These are phyloP conservation scores for Apiospora sp. DNA, from an alignment of 2,329 filamentous ascomycete genomes.

Conservation along the genomic window DNA sequence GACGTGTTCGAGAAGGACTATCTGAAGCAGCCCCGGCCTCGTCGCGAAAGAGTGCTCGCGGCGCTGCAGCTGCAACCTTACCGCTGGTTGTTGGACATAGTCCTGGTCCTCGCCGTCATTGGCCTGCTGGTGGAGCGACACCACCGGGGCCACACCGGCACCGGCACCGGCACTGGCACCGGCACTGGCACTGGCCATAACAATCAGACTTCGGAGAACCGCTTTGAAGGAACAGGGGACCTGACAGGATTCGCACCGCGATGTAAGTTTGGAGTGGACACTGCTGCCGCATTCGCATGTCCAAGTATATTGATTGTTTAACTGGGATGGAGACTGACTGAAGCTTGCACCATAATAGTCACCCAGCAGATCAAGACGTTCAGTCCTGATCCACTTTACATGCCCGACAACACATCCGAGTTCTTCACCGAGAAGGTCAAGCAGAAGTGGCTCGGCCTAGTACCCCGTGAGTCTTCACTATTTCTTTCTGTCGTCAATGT, in stretches of 20 bases:
- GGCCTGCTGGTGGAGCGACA: slow-evolving; percentile 44
- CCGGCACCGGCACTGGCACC: slow-evolving; percentile 13
- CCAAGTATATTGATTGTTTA: too few species aligned
- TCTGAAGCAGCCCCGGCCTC: slow-evolving; percentile 29
- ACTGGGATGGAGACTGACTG: not conserved
- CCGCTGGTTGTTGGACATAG: slow-evolving; percentile 44
- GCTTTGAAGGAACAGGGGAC: slow-evolving; percentile 46
- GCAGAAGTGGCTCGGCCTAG: slow-evolving; percentile 48
- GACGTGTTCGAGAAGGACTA: slow-evolving; percentile 42
- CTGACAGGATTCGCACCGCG: slow-evolving; percentile 50
- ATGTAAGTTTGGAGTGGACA: slow-evolving; percentile 37
- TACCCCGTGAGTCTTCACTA: slow-evolving; percentile 43
- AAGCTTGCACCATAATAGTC: slow-evolving; percentile 36
- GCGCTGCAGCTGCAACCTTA: slow-evolving; percentile 36
- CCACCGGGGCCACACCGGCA: slow-evolving; percentile 28
- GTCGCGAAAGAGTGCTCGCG: slow-evolving; percentile 30
- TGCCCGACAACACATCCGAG: slow-evolving; percentile 48
- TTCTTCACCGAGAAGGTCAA: slow-evolving; percentile 47
- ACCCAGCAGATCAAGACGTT: slow-evolving; percentile 50
- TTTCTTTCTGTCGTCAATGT: too few species aligned
- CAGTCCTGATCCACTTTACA: slow-evolving; percentile 45
- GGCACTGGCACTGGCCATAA: not conserved
- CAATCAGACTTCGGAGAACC: slow-evolving; percentile 20
- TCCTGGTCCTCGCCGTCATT: slow-evolving; percentile 46
- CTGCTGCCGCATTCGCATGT: not conserved